Conservation (phyloP, 2,329 filamentous ascomycete species). For the Davidsoniella neocaledoniae region DNA sequence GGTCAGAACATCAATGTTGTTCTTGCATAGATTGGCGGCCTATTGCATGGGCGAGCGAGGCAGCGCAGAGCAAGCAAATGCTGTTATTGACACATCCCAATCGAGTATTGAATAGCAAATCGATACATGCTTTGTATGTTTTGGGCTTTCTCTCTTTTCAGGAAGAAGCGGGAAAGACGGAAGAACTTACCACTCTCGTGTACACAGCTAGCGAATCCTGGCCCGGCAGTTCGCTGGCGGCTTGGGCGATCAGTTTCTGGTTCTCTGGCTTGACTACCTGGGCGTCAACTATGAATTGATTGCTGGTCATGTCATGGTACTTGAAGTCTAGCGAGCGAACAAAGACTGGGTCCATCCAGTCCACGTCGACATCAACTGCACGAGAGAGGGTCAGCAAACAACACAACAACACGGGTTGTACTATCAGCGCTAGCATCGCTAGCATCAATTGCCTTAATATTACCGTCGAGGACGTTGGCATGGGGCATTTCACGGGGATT, state of each 20-base stretch:
- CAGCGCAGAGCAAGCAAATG: background rate
- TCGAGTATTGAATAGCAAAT: too few species aligned
- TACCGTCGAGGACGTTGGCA: too few species aligned
- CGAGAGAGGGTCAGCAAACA: background rate
- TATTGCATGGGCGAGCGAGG: background rate
- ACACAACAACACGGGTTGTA: background rate
- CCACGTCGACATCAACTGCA: slow-evolving; percentile 32
- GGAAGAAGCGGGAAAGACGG: background rate
- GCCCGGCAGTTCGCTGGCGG: slow-evolving; percentile 26
- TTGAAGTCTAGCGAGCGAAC: slow-evolving; percentile 27
- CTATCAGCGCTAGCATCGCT: background rate
- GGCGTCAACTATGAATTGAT: slow-evolving; percentile 31
- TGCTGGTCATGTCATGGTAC: slow-evolving; percentile 32
- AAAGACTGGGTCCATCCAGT: slow-evolving; percentile 34
- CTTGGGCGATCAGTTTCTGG: slow-evolving; percentile 24
- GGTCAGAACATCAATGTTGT: slow-evolving; percentile 28
- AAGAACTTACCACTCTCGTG: slow-evolving; percentile 24
- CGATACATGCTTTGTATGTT: background rate
- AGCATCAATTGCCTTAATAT: background rate
- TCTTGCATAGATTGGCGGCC: slow-evolving; percentile 30
- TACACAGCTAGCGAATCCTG: slow-evolving; percentile 31
- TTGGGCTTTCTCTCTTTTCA: background rate
- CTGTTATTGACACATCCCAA: background rate
- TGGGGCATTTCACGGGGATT: too few species aligned
- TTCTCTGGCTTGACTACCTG: slow-evolving; percentile 29